A percentile compares a stretch with the other conserved stretches of the same genome.
These are phyloP conservation scores for Acorus gramineus DNA, from an alignment of 106 monocot genomes.

Conservation along the genomic window DNA sequence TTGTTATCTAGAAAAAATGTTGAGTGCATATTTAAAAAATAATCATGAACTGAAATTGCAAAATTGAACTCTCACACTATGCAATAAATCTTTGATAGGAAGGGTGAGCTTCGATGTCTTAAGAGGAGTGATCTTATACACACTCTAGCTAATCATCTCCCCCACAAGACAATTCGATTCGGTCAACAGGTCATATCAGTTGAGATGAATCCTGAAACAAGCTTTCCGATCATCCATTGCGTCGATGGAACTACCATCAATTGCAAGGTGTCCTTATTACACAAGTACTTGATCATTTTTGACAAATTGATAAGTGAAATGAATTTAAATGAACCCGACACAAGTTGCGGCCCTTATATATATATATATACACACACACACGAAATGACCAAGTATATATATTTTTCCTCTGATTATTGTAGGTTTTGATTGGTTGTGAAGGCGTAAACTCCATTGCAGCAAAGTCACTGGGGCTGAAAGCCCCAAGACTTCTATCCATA, in stretches of 20 bases:
- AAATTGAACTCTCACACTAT: not conserved
- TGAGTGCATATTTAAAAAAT: not conserved
- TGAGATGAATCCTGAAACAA: conserved; percentile 8
- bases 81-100: not conserved
- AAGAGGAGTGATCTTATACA: conserved; percentile 49
- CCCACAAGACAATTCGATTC: conserved; percentile 25
- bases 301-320: conserved; percentile 3
- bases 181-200: conserved; percentile 15
- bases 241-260: conserved; percentile 10
- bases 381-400: not conserved
- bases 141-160: conserved; percentile 23
- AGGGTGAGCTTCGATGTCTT: conserved; percentile 30
- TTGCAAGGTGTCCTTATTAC: not conserved
- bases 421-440: conserved; percentile 52
- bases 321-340: too few relatives aligned
- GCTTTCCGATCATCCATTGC: conserved; percentile 16
- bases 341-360: too few relatives aligned
- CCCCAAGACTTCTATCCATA: conserved; percentile 5
- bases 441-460: conserved; percentile 37
- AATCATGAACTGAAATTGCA: not conserved
- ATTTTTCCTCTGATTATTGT: not conserved
- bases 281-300: not conserved
- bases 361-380: too few relatives aligned
- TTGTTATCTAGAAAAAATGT: not conserved
- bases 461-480: conserved; percentile 17